Conservation (phyloP, 1,284 basidiomycete genomes). For the Cerrena zonata region DNA sequence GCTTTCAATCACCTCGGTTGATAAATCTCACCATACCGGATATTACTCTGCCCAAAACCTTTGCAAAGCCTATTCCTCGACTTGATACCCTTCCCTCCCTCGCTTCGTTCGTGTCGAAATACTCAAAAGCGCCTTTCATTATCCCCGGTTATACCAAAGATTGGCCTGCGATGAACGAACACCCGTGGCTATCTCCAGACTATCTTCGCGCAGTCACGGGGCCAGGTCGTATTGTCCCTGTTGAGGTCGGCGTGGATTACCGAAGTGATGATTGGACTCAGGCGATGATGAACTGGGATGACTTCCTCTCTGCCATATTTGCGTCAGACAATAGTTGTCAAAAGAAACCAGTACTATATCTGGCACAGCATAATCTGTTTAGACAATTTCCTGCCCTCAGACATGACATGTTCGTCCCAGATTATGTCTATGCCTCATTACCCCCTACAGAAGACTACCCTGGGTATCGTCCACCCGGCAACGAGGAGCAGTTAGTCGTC, state of each 20-base stretch:
- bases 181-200: slow-evolving; percentile 59
- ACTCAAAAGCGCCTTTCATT: slow-evolving; percentile 63
- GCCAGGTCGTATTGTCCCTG: slow-evolving; percentile 78
- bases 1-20: neutral
- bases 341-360: slow-evolving; percentile 53
- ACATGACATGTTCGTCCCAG: slow-evolving; percentile 74
- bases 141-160: slow-evolving; percentile 53
- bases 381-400: slow-evolving; percentile 77
- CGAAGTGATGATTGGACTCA: slow-evolving; percentile 80
- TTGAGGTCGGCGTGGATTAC: slow-evolving; percentile 87
- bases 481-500: slow-evolving; percentile 65
- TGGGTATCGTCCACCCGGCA: slow-evolving; percentile 59
- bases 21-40: too few species aligned
- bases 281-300: slow-evolving; percentile 71
- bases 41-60: slow-evolving; percentile 10
- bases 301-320: slow-evolving; percentile 56
- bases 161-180: slow-evolving; percentile 68
- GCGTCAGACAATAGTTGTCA: slow-evolving; percentile 14
- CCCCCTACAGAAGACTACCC: slow-evolving; percentile 39
- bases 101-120: slow-evolving; percentile 36
- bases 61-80: slow-evolving; percentile 28
- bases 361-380: slow-evolving; percentile 87
- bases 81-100: slow-evolving; percentile 49
- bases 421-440: slow-evolving; percentile 79
- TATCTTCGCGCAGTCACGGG: slow-evolving; percentile 72